Conservation (phyloP, 2,329 filamentous ascomycete species). For the Calonectria montana region DNA sequence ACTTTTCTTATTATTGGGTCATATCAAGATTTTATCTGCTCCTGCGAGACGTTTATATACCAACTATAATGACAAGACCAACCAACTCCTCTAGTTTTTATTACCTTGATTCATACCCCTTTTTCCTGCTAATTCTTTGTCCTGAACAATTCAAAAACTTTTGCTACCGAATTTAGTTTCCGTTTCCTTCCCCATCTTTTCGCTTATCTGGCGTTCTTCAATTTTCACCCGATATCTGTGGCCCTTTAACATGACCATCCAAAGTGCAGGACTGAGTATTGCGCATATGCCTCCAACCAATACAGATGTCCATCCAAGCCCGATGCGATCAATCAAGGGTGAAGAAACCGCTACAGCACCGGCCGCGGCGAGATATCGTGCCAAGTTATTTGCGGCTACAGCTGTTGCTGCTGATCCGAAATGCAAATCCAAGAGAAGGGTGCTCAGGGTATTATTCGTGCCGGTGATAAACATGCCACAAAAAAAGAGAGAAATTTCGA, state of each 20-base stretch:
- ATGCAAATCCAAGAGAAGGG: constrained; percentile 11
- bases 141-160: not conserved
- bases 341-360: not conserved
- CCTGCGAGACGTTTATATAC: not conserved
- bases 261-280: not conserved
- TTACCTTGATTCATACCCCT: not conserved
- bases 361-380: constrained; percentile 1
- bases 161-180: no score
- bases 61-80: not conserved
- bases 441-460: constrained; percentile 15
- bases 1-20: not conserved
- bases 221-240: not conserved
- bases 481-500: constrained; percentile 14
- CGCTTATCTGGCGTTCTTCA: not conserved
- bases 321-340: constrained; percentile 5
- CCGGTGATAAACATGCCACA: constrained; percentile 9
- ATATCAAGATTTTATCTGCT: not conserved
- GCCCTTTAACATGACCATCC: not conserved
- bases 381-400: constrained; percentile 10
- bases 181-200: not conserved
- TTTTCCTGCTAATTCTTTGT: not conserved
- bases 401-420: constrained; percentile 5
- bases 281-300: not conserved
- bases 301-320: constrained; percentile 5
- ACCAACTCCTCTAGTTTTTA: not conserved